These are phyloP conservation scores for Irpex sp. DNA, from an alignment of 1,284 basidiomycete species.

Conservation along the genomic window DNA sequence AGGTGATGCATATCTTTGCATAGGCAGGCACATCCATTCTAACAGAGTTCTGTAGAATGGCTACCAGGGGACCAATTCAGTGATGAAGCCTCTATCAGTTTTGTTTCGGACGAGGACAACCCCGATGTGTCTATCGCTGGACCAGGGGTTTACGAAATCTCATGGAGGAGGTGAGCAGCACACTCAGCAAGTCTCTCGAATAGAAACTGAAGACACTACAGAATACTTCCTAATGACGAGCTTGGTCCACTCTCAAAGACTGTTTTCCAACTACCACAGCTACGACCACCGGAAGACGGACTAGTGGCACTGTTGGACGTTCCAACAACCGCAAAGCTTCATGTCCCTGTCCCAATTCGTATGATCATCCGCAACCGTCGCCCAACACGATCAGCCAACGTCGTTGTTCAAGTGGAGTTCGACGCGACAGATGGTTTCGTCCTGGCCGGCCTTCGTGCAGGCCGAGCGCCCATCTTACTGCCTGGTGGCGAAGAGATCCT, in stretches of 20 bases:
- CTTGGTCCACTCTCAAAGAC: constrained; percentile 42
- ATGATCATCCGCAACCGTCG: constrained; percentile 64
- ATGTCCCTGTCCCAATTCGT: constrained; percentile 49
- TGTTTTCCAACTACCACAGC: constrained; percentile 48
- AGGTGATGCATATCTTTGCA: constrained; percentile 16
- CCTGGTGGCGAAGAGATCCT: constrained; percentile 63
- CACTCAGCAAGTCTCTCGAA: neutral
- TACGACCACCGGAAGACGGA: constrained; percentile 51
- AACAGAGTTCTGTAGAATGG: constrained; percentile 41
- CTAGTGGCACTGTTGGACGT: constrained; percentile 60
- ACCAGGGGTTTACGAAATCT: constrained; percentile 54
- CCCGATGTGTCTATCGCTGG: constrained; percentile 33
- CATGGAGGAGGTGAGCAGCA: constrained; percentile 58
- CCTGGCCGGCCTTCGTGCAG: constrained; percentile 61
- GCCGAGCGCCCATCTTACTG: constrained; percentile 59
- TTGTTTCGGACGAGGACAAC: constrained; percentile 39
- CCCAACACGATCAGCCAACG: constrained; percentile 53
- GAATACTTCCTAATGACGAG: constrained; percentile 38
- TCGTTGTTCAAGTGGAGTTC: constrained; percentile 62
- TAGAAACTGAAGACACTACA: constrained; percentile 16
- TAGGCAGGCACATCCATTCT: neutral
- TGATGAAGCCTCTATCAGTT: constrained; percentile 46
- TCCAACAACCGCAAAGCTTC: constrained; percentile 55
- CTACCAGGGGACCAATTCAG: constrained; percentile 58
- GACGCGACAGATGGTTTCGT: constrained; percentile 64